Evolutionary conservation across 108 stramenopile species (phyloP).

Genomic region (Nitzschia putrida): DNA sequence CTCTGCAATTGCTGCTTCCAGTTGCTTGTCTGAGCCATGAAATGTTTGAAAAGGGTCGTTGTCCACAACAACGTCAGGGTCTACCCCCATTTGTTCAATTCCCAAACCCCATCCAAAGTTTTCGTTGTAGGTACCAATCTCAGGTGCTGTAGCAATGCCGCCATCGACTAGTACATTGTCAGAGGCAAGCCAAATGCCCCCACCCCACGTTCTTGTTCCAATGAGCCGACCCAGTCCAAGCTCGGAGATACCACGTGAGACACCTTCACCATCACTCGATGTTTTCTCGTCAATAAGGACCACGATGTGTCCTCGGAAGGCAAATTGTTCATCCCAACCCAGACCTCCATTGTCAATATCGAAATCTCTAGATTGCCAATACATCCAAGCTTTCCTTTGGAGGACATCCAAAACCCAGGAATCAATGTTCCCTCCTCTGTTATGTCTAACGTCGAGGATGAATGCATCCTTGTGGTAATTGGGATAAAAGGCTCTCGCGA

Average conservation of each 20-base stretch:
- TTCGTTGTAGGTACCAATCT: slow-evolving; percentile 69
- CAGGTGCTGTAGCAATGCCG: slow-evolving; percentile 70
- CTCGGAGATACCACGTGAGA: slow-evolving; percentile 69
- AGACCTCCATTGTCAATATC: slow-evolving; percentile 56
- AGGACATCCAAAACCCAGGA: slow-evolving; percentile 69
- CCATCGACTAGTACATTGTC: slow-evolving; percentile 78
- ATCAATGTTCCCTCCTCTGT: slow-evolving; percentile 76
- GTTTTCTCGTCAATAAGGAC: slow-evolving; percentile 77
- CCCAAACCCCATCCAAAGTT: slow-evolving; percentile 70
- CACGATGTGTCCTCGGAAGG: slow-evolving; percentile 74
- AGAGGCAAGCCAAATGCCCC: slow-evolving; percentile 71
- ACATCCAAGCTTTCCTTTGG: slow-evolving; percentile 76
- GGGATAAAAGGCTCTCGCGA: slow-evolving; percentile 68
- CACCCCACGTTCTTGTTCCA: slow-evolving; percentile 83
- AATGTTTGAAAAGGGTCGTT: slow-evolving; percentile 66
- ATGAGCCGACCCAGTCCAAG: slow-evolving; percentile 75
- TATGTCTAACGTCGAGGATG: slow-evolving; percentile 74
- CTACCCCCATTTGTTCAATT: slow-evolving; percentile 70
- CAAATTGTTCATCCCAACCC: slow-evolving; percentile 72
- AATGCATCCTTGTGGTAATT: slow-evolving; percentile 75
- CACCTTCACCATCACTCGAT: slow-evolving; percentile 73
- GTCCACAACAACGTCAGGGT: slow-evolving; percentile 75
- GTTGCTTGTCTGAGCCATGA: slow-evolving; percentile 57
- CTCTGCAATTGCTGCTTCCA: slow-evolving; percentile 63
- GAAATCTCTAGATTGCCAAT: slow-evolving; percentile 56